phyloP scores from a whole-genome alignment of 192 early-diverging fungal genomes.

The Nowakowskiella sp. region DNA sequence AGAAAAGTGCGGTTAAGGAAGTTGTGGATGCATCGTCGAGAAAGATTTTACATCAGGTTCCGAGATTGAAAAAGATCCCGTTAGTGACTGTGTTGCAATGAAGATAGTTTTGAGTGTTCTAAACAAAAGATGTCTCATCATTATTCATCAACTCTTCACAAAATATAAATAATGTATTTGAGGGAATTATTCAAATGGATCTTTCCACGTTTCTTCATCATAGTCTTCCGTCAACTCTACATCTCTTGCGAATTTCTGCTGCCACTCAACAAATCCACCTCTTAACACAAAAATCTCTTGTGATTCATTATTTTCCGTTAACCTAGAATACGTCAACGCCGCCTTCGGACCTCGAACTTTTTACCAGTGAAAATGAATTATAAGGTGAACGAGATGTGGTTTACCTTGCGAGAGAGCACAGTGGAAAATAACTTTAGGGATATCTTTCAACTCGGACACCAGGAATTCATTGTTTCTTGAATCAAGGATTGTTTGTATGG shows the following conservation, averaged over 20 bases:
- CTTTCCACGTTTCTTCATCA: conserved; percentile 24
- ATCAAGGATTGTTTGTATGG: conserved; percentile 51
- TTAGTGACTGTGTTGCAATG: too few relatives aligned
- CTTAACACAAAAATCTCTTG: conserved; percentile 24
- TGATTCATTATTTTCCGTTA: not conserved
- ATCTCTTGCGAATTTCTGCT: conserved; percentile 6
- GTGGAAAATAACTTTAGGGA: conserved; percentile 73
- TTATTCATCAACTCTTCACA: too few relatives aligned
- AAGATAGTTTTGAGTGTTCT: too few relatives aligned
- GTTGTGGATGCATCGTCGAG: too few relatives aligned
- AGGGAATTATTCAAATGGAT: conserved; percentile 1
- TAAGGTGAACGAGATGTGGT: not conserved
- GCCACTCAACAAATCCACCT: conserved; percentile 35
- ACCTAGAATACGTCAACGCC: conserved; percentile 20
- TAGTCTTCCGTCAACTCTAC: conserved; percentile 24
- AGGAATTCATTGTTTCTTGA: conserved; percentile 42
- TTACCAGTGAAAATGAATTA: not conserved
- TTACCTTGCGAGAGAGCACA: conserved; percentile 83
- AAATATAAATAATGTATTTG: too few relatives aligned
- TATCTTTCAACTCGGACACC: conserved; percentile 12
- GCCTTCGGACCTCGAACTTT: conserved; percentile 31
- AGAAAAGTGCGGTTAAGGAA: not conserved
- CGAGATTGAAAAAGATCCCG: too few relatives aligned
- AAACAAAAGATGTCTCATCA: too few relatives aligned
- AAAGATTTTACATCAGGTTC: too few relatives aligned